Base-by-base conservation (phyloP, 2,329 filamentous ascomycete species). In the Fusarium keratoplasticum region DNA sequence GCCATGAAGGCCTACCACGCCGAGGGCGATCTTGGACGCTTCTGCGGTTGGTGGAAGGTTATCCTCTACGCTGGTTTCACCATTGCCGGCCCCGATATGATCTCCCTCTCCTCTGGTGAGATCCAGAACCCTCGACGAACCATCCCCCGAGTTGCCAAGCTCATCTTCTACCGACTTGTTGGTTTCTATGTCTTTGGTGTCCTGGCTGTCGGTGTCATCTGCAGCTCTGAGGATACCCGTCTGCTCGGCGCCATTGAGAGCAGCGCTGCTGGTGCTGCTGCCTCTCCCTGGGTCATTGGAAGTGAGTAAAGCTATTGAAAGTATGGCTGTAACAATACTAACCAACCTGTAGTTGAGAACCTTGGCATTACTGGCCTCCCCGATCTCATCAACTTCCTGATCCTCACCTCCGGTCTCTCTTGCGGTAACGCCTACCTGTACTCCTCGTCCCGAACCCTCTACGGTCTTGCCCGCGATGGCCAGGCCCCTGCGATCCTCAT, bases 81-180 rank as follows among this genome's bases (percentile, higher is more conserved):
- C 38, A 89, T 93, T 70, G 88, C 89, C 14, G 91, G 91, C 7
- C 91, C 91, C 0, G 91, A 93, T 76, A 92, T 92, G 81, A 89
- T 93, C 71, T 84, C 86, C 31, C 87, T 90, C 58, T 83, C 85
- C 2, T 82, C 84, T 2, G 86, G 85, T 52, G 92, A 94, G 81
- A 88, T 91, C 20, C 87, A 91, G 76, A 92, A 93, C 78, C 91
- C 92, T 3, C 87, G 92, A 47, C 81, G 83, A 27, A 88, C 90
- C 33, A 89, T 95, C 81, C 92, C 92, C 1, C 88, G 87, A 67
- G 92, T 93, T 1, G 94, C 89, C 83, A 94, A 93, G 73, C 90
- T 90, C 54, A 91, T 94, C 36, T 94, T 94, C 82, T 94, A 92
- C 81, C 91, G 93, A 58, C 85, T 95, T 35, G 91, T 91, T 0